Base-by-base conservation (phyloP, 805 yeast genomes). In the Nakazawaea ernobii region DNA sequence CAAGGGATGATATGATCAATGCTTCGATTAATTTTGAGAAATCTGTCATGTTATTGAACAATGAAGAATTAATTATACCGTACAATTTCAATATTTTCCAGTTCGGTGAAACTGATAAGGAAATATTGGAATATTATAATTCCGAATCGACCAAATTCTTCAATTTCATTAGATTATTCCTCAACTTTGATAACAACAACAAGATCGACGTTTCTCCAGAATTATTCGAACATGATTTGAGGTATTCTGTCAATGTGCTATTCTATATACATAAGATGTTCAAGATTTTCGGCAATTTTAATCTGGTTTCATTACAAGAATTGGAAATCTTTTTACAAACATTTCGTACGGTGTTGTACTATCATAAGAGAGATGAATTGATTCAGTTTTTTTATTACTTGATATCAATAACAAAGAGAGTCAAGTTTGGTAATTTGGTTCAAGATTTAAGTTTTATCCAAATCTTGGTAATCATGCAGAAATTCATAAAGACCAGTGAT, bases 201-300 rank as follows among this genome's bases (percentile, higher is more conserved):
- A 24, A 42, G 5, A 17, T 41, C 15, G 27, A 36, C 10, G 15
- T 32, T 26, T 30, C 24, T 11, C 42, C 45, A 11, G 29, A 24
- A 3, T 6, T 39, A 3, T 8, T 26, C 4, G 39, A 42, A 24
- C 10, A 15, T 11, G 43, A 29, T 26, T 30, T 47, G n/a, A 26
- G 17, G 6, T 47, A 42, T 13, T 42, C 38, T 6, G 13, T 41
- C 4, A 39, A 47, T 44, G 29, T 42, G 8, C 5, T 38, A 6
- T 42, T 32, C 17, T 43, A 42, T 26, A 48, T 48, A 26, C 35
- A 48, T 26, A 27, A 27, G n/a, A n/a, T 48, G 8, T 48, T 48
- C 28, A 32, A 43, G 2, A n/a, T 48, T 3, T 43, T 48, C 9
- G 26, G 4, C 1, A 6, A 26, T 32, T 14, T 39, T 5, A 13